Base-by-base conservation (phyloP, 2,329 filamentous ascomycete genomes). In the Coniochaeta hoffmannii region DNA sequence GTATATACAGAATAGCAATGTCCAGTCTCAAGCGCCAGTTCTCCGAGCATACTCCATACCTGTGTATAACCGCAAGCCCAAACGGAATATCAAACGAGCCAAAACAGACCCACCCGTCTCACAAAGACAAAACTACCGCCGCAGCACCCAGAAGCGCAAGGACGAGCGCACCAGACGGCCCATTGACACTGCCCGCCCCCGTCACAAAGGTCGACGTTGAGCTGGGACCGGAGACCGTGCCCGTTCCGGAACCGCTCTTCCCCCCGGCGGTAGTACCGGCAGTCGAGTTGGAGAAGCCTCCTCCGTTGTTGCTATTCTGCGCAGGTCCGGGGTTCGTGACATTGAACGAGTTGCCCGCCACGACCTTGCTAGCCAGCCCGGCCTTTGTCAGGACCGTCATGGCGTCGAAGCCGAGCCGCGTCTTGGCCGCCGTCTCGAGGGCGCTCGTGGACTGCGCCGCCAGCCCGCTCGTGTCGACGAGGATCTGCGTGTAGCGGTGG, bases 401-500 rank as follows among this genome's bases (percentile, higher is more conserved):
- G 2, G 66, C 61, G 56, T 70, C 61, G 57, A 74, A 73, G 51
- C 66, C 69, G 30, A 62, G 59, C 26, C 66, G 62, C 15, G 59
- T 66, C 51, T 53, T 35, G 3, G 70, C 67, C 3, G 71, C 69
- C 15, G 54, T 57, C 19, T 59, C 59, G 44, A 72, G 63, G 17
- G 58, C 62, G 32, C 26, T 44, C 17, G 19, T 34, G 17, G 8
- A 46, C 58, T 34, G 41, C 15, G 31, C 38, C 11, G 22, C 19
- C 24, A 65, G 60, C 17, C 53, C 55, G 35, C 64, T 70, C 34
- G 69, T 72, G 64, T 74, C 71, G 54, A 74, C 65, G 9, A 73
- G 65, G n/a, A 74, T 56, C 58, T 72, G 66, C 10, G 67, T 67
- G 63, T 73, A 73, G n/a, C 67, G 62, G 57, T 74, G 71, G 59